Percentiles rank a stretch among this genome's conserved stretches.
These are phyloP conservation scores for Candida oleophila DNA, from an alignment of 805 yeast species.

Conservation along the genomic window DNA sequence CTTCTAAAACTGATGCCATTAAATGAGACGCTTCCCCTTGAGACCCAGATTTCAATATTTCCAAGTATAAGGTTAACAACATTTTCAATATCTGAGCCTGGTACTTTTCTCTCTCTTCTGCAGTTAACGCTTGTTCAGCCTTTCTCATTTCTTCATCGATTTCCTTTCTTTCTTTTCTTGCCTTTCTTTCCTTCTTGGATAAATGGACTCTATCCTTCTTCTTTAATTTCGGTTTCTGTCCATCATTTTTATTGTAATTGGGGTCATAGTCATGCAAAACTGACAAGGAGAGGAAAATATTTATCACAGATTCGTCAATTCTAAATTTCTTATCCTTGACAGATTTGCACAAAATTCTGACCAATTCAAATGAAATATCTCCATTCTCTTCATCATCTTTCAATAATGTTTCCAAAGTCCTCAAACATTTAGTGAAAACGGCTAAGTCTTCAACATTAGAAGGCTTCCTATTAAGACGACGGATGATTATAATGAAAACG, in stretches of 20 bases:
- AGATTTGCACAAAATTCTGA: conserved; percentile 65
- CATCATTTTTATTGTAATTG: conserved; percentile 44
- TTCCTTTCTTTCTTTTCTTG: conserved; percentile 77
- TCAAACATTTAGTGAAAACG: conserved; percentile 57
- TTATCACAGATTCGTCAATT: conserved; percentile 81
- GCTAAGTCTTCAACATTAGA: conserved; percentile 43
- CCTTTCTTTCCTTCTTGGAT: conserved; percentile 86
- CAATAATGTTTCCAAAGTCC: conserved; percentile 67
- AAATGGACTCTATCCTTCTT: conserved; percentile 90
- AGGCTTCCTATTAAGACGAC: conserved; percentile 66
- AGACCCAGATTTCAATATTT: conserved; percentile 51
- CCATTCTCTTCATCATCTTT: conserved; percentile 79
- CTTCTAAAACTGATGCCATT: conserved; percentile 88
- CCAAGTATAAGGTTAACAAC: conserved; percentile 72
- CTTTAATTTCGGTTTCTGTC: conserved; percentile 50
- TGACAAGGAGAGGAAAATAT: conserved; percentile 65
- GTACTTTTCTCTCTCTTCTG: conserved; percentile 79
- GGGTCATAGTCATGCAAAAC: conserved; percentile 75
- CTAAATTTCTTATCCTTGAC: conserved; percentile 71
- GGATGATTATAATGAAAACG: conserved; percentile 61
- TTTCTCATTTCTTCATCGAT: conserved; percentile 86
- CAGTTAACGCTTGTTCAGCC: conserved; percentile 86
- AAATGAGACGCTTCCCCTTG: conserved; percentile 37
- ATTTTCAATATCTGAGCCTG: conserved; percentile 82
- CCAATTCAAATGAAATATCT: conserved; percentile 71